Conservation (phyloP, 106 monocot genomes). For the Ottelia alismoides region DNA sequence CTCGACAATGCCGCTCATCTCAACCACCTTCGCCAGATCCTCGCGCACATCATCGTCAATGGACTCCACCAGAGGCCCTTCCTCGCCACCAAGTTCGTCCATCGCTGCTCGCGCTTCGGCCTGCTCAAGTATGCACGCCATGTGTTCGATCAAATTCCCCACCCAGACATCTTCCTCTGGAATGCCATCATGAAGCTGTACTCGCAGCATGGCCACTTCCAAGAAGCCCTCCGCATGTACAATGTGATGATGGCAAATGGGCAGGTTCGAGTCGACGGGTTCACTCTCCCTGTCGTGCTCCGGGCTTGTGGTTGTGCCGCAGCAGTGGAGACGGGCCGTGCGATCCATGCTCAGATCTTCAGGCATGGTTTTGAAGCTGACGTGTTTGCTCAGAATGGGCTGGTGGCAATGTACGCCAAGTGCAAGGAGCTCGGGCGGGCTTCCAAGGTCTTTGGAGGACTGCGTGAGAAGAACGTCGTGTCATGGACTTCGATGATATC, state of each 20-base stretch:
- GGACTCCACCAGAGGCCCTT: constrained; percentile 7
- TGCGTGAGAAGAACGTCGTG: constrained; percentile 31
- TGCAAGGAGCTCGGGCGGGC: constrained; percentile 24
- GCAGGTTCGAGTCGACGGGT: constrained; percentile 18
- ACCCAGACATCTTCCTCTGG: constrained; percentile 20
- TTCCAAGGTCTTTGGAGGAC: constrained; percentile 17
- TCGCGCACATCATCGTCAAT: constrained; percentile 20
- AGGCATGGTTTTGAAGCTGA: constrained; percentile 25
- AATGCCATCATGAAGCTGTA: constrained; percentile 28
- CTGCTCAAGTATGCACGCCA: constrained; percentile 17
- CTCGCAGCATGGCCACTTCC: constrained; percentile 15
- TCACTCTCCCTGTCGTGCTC: constrained; percentile 40
- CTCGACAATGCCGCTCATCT: constrained; percentile 8
- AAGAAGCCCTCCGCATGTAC: constrained; percentile 12
- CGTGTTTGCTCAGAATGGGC: constrained; percentile 43
- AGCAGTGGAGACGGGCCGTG: constrained; percentile 7
- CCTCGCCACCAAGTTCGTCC: constrained; percentile 11
- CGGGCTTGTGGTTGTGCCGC: constrained; percentile 23
- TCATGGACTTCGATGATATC: constrained; percentile 69
- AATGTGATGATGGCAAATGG: constrained; percentile 5
- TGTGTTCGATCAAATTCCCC: constrained; percentile 40
- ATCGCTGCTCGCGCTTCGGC: constrained; percentile 6
- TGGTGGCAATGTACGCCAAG: constrained; percentile 49
- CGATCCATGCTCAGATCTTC: constrained; percentile 37
- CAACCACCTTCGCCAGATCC: constrained; percentile 23